These are phyloP conservation scores for Limnomonas spitsbergensis DNA, from an alignment of 139 green algal species.

Conservation along the genomic window DNA sequence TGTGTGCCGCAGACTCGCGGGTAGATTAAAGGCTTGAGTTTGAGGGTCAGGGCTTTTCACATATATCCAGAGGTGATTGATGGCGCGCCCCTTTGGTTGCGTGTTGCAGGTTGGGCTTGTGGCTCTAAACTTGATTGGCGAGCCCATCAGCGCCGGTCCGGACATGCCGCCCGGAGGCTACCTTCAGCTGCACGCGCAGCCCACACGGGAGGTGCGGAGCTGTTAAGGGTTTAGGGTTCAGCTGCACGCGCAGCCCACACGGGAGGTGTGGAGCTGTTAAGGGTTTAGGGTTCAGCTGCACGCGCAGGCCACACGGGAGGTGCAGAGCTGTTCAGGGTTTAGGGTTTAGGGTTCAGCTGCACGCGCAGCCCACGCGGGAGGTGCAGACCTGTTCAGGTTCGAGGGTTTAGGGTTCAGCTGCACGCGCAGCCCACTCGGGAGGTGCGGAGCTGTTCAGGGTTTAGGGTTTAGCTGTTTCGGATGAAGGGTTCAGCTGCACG, in stretches of 20 bases:
- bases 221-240: constrained; percentile 37
- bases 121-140: constrained; percentile 81
- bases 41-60: no score
- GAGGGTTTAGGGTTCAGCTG: no score
- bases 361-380: background rate
- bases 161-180: constrained; percentile 21
- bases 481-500: no score
- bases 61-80: no score
- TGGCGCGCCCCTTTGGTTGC: no score
- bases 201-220: background rate
- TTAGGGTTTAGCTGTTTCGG: no score
- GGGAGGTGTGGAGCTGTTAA: background rate
- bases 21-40: no score
- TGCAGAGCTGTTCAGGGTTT: background rate
- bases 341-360: no score
- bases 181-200: constrained; percentile 30
- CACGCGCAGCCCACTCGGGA: no score
- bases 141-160: constrained; percentile 33
- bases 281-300: constrained; percentile 40
- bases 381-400: background rate
- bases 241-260: background rate
- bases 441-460: no score
- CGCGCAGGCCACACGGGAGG: background rate
- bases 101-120: constrained; percentile 78
- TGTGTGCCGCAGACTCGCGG: no score